phyloP scores from a whole-genome alignment of 495 filamentous ascomycete species.

The Sordaria brevicollis region DNA sequence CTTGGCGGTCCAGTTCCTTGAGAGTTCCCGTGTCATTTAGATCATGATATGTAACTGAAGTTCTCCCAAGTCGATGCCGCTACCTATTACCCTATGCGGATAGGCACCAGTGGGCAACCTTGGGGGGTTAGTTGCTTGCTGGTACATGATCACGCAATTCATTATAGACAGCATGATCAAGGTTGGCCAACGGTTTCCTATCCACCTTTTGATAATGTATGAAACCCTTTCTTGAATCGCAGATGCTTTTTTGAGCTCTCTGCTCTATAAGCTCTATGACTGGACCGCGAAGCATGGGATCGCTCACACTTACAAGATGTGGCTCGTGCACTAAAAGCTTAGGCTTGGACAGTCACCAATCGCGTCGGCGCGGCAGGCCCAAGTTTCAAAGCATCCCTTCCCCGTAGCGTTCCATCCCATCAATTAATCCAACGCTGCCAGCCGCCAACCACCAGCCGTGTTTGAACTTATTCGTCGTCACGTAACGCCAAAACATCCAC shows the following conservation, averaged over 20 bases:
- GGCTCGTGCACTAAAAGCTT: neutral
- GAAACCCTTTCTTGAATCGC: neutral
- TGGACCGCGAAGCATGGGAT: neutral
- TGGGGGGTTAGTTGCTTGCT: neutral
- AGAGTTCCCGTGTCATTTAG: neutral
- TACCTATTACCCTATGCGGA: neutral
- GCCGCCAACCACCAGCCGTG: neutral
- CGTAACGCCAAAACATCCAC: neutral
- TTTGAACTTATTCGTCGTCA: neutral
- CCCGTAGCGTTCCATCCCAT: neutral
- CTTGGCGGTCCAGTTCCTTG: neutral
- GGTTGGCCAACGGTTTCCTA: no score
- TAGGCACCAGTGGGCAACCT: neutral
- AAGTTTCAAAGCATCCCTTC: neutral
- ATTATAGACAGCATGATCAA: no score
- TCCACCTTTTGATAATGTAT: neutral
- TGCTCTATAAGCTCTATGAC: neutral
- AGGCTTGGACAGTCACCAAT: neutral
- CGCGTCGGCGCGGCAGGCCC: neutral
- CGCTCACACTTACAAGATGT: neutral
- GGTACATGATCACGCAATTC: neutral
- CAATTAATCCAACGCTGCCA: neutral
- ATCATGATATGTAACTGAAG: no score
- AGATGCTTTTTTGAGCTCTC: neutral
- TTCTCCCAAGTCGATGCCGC: neutral